phyloP scores from a whole-genome alignment of 495 filamentous ascomycete genomes.

The Talaromyces proteolyticus region DNA sequence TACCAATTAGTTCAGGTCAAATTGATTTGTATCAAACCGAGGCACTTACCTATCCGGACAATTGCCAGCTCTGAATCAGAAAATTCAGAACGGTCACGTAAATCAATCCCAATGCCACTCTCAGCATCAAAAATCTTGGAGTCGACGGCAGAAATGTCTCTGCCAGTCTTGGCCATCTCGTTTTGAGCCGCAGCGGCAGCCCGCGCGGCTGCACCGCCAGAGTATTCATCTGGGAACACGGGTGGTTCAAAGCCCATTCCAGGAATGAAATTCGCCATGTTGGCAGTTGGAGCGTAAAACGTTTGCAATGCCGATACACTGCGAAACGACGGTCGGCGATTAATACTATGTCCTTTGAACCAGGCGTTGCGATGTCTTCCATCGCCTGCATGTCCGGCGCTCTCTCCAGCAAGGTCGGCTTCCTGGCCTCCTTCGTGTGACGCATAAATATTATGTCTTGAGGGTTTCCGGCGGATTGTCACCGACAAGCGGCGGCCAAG shows the following conservation, averaged over 20 bases:
- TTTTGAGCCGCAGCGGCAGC: slow-evolving; percentile 66
- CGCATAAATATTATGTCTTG: slow-evolving; percentile 23
- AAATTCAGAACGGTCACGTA: slow-evolving; percentile 43
- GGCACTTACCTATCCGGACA: slow-evolving; percentile 31
- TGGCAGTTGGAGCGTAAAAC: slow-evolving; percentile 29
- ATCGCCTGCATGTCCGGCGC: background rate
- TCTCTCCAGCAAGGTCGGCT: background rate
- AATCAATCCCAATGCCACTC: slow-evolving; percentile 75
- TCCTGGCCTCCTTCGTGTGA: slow-evolving; percentile 1
- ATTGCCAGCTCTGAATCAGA: slow-evolving; percentile 36
- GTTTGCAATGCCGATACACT: slow-evolving; percentile 32
- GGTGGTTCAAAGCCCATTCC: slow-evolving; percentile 34
- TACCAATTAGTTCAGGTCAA: slow-evolving; percentile 1
- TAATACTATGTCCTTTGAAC: slow-evolving; percentile 24
- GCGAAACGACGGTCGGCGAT: slow-evolving; percentile 33
- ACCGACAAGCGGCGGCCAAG: slow-evolving; percentile 41
- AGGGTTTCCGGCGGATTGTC: slow-evolving; percentile 35
- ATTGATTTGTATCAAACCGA: no score
- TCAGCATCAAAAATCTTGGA: slow-evolving; percentile 45
- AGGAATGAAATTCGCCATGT: slow-evolving; percentile 26
- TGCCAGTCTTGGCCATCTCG: slow-evolving; percentile 44
- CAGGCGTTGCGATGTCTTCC: slow-evolving; percentile 14
- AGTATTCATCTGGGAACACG: slow-evolving; percentile 31
- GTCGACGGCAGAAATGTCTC: slow-evolving; percentile 19
- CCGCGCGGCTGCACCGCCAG: slow-evolving; percentile 63